These are phyloP conservation scores for Tillandsia leiboldiana DNA, from an alignment of 176 grass and related monocot genomes.

Conservation along the genomic window DNA sequence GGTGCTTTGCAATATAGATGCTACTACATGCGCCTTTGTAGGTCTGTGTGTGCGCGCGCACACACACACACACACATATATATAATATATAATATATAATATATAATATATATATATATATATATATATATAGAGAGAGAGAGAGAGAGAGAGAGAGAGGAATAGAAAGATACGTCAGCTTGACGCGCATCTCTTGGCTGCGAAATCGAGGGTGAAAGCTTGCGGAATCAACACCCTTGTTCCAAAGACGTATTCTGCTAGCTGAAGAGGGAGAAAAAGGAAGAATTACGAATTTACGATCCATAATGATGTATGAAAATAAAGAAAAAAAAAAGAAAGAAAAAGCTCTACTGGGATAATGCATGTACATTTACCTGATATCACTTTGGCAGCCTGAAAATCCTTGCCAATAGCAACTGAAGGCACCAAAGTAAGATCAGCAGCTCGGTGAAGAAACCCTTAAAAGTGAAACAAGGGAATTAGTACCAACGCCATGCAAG, in stretches of 20 bases:
- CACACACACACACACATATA: too few species aligned
- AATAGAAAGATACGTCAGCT: conserved; percentile 43
- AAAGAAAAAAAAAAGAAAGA: background rate
- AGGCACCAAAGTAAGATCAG: conserved; percentile 88
- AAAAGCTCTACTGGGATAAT: conserved; percentile 10
- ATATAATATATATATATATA: too few species aligned
- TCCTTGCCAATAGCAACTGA: conserved; percentile 82
- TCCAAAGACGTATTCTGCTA: conserved; percentile 86
- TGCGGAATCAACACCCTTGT: conserved; percentile 97
- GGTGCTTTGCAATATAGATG: background rate
- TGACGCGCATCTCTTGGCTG: conserved; percentile 75
- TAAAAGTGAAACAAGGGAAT: conserved; percentile 24
- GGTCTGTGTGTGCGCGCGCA: too few species aligned
- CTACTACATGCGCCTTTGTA: background rate
- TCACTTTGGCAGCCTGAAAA: conserved; percentile 69
- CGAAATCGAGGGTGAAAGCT: conserved; percentile 71
- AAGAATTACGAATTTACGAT: background rate
- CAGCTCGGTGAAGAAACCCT: conserved; percentile 86
- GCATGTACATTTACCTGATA: conserved; percentile 50
- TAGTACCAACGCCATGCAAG: conserved; percentile 16
- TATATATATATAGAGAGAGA: too few species aligned
- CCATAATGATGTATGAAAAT: background rate
- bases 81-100: too few species aligned
- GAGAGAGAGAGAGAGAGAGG: background rate
- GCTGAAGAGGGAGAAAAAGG: conserved; percentile 35